phyloP scores from a whole-genome alignment of 2,329 filamentous ascomycete genomes.

The Teratosphaeria epicoccoides region DNA sequence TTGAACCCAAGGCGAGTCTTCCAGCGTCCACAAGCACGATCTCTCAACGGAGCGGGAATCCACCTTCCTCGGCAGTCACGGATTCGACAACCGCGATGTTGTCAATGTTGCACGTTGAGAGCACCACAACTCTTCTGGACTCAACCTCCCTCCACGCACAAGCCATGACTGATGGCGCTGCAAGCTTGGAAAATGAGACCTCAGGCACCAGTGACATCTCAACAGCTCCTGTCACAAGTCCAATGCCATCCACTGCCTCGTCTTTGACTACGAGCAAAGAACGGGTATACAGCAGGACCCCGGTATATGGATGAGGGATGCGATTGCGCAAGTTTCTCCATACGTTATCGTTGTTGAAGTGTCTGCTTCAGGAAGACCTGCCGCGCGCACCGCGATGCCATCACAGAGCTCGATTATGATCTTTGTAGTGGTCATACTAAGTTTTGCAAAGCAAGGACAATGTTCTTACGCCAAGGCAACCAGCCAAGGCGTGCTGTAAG shows the following conservation, averaged over 20 bases:
- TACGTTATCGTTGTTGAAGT: conserved; percentile 25
- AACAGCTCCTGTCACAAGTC: too few relatives aligned
- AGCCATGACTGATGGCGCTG: not conserved
- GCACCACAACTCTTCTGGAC: not conserved
- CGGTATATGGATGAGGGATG: conserved; percentile 32
- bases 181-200: not conserved
- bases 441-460: too few relatives aligned
- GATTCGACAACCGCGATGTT: not conserved
- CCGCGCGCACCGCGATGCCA: conserved; percentile 22
- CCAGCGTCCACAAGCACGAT: not conserved
- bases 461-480: too few relatives aligned
- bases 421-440: not conserved
- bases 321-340: conserved; percentile 27
- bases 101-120: not conserved
- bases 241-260: conserved; percentile 29
- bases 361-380: conserved; percentile 14
- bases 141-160: not conserved
- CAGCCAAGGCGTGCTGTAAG: too few relatives aligned
- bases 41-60: not conserved
- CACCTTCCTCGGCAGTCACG: not conserved
- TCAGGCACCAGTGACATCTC: conserved; percentile 22
- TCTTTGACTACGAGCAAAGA: conserved; percentile 18
- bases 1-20: not conserved
- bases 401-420: conserved; percentile 4
- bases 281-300: conserved; percentile 13